These are phyloP conservation scores for Cryptococcus sp. DNA, from an alignment of 1,284 basidiomycete genomes.

Conservation along the genomic window DNA sequence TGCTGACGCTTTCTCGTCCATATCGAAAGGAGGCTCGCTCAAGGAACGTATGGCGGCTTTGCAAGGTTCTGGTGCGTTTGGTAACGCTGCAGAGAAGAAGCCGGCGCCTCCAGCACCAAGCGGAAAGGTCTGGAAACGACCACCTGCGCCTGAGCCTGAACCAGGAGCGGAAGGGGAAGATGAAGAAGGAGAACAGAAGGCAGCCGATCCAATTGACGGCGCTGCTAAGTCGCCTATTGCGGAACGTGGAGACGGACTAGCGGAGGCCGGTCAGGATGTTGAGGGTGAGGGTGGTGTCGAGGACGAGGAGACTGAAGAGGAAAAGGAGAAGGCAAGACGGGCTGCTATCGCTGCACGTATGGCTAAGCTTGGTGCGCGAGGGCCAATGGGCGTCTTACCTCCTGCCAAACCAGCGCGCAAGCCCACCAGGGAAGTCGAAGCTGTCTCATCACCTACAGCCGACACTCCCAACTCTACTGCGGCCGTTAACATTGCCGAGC, in stretches of 20 bases:
- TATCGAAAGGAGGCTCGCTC: slow-evolving; percentile 66
- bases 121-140: slow-evolving; percentile 70
- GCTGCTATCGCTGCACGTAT: slow-evolving; percentile 57
- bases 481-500: background rate
- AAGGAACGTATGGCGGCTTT: slow-evolving; percentile 91
- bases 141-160: slow-evolving; percentile 49
- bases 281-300: slow-evolving; percentile 42
- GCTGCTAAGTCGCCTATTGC: slow-evolving; percentile 30
- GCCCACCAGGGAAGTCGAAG: slow-evolving; percentile 11
- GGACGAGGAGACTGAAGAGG: slow-evolving; percentile 50
- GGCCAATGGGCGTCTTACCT: slow-evolving; percentile 51
- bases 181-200: slow-evolving; percentile 48
- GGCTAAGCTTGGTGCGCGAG: slow-evolving; percentile 56
- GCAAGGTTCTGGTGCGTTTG: slow-evolving; percentile 73
- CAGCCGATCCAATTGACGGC: background rate
- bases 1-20: slow-evolving; percentile 78
- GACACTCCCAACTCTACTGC: background rate
- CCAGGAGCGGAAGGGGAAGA: slow-evolving; percentile 51
- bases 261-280: slow-evolving; percentile 34
- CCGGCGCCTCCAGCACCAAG: slow-evolving; percentile 69
- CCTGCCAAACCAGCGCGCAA: slow-evolving; percentile 37
- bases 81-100: slow-evolving; percentile 45
- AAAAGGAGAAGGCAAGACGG: slow-evolving; percentile 51
- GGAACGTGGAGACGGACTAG: slow-evolving; percentile 34
- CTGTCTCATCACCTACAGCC: background rate